Base-by-base conservation (phyloP, 2,329 filamentous ascomycete genomes). In the Hymenoscyphus linearis region DNA sequence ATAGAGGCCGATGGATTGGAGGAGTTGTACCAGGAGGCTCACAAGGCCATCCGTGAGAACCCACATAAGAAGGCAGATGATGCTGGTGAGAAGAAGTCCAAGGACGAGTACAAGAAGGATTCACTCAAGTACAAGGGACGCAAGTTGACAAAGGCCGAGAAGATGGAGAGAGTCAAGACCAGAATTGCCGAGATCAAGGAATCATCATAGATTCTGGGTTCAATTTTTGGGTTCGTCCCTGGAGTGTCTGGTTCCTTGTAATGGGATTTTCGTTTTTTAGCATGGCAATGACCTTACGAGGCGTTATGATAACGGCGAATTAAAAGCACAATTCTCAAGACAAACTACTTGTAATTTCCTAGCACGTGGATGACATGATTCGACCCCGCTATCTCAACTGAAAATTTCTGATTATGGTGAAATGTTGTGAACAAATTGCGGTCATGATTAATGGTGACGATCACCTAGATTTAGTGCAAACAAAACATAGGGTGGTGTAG, bases 61-160 rank as follows among this genome's bases (percentile, higher is more conserved):
- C 95, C 95, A 75, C 96, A 89, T 85, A 96, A 96, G 89, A 96
- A 96, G 88, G 84, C 81, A 71, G 88, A 86, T 73, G 77, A 76
- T 67, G 86, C 84, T 60, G 89, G 77, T 60, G 80, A 89, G 80
- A 93, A 96, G 88, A 98, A 98, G 91, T 83, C 80, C 83, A 98
- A 97, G 89, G 93, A 93, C 68, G 86, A 97, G 83, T 96, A 90
- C 90, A 96, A 96, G 89, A 84, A 84, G 70, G 92, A 96, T 86
- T 92, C 90, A 77, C 85, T 91, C 84, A 96, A 98, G 87, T 91
- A 85, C 89, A 85, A 81, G 78, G 79, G 80, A 72, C 72, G 74
- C 73, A 96, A 96, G 87, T 84, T 92, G 71, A 87, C 85, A 78
- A 88, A 87, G 83, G 92, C 84, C 60, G 82, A 98, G 90, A 91